phyloP scores from a whole-genome alignment of 768 basidiomycete genomes.

The Amylocystis lapponica region DNA sequence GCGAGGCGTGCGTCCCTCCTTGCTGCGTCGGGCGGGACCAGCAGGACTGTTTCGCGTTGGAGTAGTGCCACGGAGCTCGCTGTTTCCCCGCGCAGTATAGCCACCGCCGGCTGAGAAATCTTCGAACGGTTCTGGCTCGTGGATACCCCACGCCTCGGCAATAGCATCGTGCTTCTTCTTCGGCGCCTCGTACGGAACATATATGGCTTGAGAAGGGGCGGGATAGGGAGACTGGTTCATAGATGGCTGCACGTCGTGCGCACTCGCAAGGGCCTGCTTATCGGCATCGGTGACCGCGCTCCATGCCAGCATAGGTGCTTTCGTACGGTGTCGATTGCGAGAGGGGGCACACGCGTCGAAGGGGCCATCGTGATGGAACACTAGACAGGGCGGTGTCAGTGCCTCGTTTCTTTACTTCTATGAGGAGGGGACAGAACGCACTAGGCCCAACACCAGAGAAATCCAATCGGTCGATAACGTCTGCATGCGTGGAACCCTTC shows the following conservation, averaged over 20 bases:
- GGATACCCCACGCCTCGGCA: slow-evolving; percentile 90
- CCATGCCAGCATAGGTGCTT: slow-evolving; percentile 85
- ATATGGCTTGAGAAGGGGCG: slow-evolving; percentile 26
- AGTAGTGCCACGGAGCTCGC: slow-evolving; percentile 49
- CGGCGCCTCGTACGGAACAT: slow-evolving; percentile 48
- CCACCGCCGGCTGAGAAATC: slow-evolving; percentile 85
- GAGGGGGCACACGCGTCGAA: slow-evolving; percentile 91
- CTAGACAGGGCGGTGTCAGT: slow-evolving; percentile 31
- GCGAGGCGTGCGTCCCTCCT: too few relatives aligned
- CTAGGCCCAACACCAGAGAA: slow-evolving; percentile 81
- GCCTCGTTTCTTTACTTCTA: background rate
- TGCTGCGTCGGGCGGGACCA: slow-evolving; percentile 29
- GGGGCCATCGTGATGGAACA: slow-evolving; percentile 90
- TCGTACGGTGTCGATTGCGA: slow-evolving; percentile 72
- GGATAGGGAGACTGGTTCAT: slow-evolving; percentile 44
- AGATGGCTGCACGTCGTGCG: slow-evolving; percentile 16
- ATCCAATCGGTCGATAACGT: slow-evolving; percentile 87
- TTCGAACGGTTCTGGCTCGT: slow-evolving; percentile 87
- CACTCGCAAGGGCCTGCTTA: slow-evolving; percentile 30
- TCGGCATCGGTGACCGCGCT: slow-evolving; percentile 33
- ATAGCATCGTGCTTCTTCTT: slow-evolving; percentile 88
- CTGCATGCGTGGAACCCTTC: slow-evolving; percentile 80
- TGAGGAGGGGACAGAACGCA: slow-evolving; percentile 36
- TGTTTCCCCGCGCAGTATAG: slow-evolving; percentile 12
- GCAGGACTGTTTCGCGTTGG: slow-evolving; percentile 37